A percentile compares a stretch with the other conserved stretches of the same genome.
Conservation (phyloP, 1,139 yeast species). For the Kodamaea plutei region DNA sequence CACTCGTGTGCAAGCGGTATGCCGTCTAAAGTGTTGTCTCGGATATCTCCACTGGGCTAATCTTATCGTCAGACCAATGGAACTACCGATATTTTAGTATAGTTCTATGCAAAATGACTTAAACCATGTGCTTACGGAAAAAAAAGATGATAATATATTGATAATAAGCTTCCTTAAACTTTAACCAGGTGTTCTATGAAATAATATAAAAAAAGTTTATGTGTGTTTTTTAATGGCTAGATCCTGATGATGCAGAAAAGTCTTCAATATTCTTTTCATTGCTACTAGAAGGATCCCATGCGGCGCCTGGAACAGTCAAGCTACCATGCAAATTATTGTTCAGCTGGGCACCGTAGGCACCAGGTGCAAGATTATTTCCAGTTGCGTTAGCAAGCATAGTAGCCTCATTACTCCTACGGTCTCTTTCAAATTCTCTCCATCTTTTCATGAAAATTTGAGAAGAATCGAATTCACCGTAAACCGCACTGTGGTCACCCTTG, state of each 20-base stretch:
- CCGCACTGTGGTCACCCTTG: slow-evolving; percentile 59
- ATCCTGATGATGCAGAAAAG: slow-evolving; percentile 25
- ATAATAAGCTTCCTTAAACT: too few relatives aligned
- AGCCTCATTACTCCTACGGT: slow-evolving; percentile 36
- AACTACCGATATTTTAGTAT: too few relatives aligned
- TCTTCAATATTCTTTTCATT: slow-evolving; percentile 25
- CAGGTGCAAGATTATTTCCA: slow-evolving; percentile 2
- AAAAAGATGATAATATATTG: too few relatives aligned
- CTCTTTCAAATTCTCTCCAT: slow-evolving; percentile 92
- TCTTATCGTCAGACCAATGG: too few relatives aligned
- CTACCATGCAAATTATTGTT: slow-evolving; percentile 6
- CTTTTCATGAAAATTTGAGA: slow-evolving; percentile 83
- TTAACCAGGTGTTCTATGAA: too few relatives aligned
- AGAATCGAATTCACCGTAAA: slow-evolving; percentile 83
- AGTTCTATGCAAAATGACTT: too few relatives aligned
- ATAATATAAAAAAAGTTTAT: too few relatives aligned
- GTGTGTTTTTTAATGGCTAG: slow-evolving; percentile 4
- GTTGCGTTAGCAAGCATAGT: slow-evolving; percentile 11
- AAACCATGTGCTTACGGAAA: too few relatives aligned
- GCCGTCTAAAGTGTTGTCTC: too few relatives aligned
- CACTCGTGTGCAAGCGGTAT: too few relatives aligned
- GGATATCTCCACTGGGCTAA: too few relatives aligned
- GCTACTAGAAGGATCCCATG: slow-evolving; percentile 45
- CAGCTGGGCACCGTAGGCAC: slow-evolving; percentile 3
- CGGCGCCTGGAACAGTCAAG: slow-evolving; percentile 40